Percentiles rank a stretch among this genome's conserved stretches.
These are phyloP conservation scores for Nymphaea colorata DNA, from an alignment of 164 flowering plant species.

Conservation along the genomic window DNA sequence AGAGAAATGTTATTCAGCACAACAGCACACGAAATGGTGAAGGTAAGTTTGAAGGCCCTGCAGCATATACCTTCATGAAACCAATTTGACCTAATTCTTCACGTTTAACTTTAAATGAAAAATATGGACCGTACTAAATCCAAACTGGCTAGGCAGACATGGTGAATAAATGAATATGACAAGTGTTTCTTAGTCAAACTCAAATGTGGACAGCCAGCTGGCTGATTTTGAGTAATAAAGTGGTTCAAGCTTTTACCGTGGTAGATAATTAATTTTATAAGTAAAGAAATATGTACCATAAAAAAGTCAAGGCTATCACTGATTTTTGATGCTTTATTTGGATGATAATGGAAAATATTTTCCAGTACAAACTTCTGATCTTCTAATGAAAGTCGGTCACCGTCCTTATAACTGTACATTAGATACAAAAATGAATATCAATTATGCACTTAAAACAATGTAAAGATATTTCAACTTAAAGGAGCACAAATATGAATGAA, in stretches of 20 bases:
- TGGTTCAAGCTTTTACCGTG: background rate
- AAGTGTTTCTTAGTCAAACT: background rate
- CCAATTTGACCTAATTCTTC: background rate
- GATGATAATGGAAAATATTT: conserved; percentile 66
- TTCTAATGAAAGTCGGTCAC: conserved; percentile 58
- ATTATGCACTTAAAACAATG: too few relatives aligned
- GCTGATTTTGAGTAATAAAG: too few relatives aligned
- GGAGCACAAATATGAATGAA: background rate
- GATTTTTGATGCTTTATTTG: conserved; percentile 66
- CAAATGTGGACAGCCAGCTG: background rate
- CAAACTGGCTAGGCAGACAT: background rate
- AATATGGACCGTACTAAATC: background rate
- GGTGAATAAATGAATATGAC: background rate
- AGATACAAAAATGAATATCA: background rate
- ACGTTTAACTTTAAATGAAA: background rate
- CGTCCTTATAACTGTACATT: conserved; percentile 54
- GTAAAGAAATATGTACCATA: conserved; percentile 31
- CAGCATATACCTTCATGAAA: too few relatives aligned
- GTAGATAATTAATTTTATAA: background rate
- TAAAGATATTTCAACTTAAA: background rate
- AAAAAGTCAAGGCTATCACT: conserved; percentile 62
- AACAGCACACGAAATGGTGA: too few relatives aligned
- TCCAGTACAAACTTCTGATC: conserved; percentile 63
- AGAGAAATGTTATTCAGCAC: too few relatives aligned
- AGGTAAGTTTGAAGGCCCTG: too few relatives aligned